Evolutionary conservation across 345 rosid species (phyloP).

Genomic region (Gossypium anomalum): DNA sequence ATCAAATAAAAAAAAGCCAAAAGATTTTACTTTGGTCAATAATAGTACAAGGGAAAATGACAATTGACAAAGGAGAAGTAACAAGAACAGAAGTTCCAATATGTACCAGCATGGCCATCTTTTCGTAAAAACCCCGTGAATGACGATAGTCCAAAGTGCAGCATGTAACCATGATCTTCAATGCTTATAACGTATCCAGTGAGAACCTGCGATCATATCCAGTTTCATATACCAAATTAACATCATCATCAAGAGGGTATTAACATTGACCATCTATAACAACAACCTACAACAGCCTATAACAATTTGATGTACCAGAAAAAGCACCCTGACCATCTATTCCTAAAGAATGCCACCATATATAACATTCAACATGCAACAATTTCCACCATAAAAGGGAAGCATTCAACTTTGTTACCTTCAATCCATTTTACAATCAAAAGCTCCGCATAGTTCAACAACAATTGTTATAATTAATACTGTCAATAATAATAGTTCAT

Average conservation of each 20-base stretch:
- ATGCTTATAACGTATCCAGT: conserved; percentile 73
- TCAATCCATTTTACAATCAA: neutral
- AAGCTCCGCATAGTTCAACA: neutral
- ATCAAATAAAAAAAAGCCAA: neutral
- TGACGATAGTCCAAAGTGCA: conserved; percentile 79
- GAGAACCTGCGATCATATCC: conserved; percentile 50
- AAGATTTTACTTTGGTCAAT: neutral
- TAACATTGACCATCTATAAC: too few species aligned
- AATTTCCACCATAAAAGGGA: neutral
- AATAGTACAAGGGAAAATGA: neutral
- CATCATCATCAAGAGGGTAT: neutral
- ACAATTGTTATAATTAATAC: neutral
- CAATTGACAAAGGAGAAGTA: neutral
- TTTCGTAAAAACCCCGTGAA: conserved; percentile 72
- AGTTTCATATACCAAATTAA: neutral
- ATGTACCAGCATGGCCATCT: conserved; percentile 48
- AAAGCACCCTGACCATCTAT: neutral
- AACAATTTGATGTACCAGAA: neutral
- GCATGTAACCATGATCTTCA: conserved; percentile 97
- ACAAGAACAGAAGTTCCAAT: neutral
- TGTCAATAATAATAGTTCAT: neutral
- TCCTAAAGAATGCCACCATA: neutral
- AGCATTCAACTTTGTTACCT: neutral
- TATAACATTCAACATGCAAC: neutral
- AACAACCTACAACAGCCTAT: neutral